These are phyloP conservation scores for Paratinospora sagittata DNA, from an alignment of 164 flowering plant species.

Conservation along the genomic window DNA sequence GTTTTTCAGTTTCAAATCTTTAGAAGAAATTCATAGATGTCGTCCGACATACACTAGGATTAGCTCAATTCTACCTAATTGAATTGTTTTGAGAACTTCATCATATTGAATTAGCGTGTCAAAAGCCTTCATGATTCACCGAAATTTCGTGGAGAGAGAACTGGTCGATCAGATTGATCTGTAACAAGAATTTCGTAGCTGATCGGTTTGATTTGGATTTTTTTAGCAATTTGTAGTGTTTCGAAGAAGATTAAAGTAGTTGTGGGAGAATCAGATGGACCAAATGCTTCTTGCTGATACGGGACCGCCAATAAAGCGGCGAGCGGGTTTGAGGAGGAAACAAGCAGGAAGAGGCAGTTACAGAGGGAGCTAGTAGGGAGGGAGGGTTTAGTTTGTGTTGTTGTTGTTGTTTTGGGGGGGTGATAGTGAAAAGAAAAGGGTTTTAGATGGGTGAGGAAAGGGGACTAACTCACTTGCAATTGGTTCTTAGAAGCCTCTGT, in stretches of 20 bases:
- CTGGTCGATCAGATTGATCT: neutral
- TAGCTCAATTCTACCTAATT: too few relatives aligned
- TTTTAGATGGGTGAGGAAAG: constrained; percentile 20
- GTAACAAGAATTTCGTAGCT: neutral
- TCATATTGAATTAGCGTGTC: too few relatives aligned
- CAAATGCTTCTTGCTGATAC: constrained; percentile 48
- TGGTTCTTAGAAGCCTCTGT: constrained; percentile 56
- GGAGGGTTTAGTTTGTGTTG: constrained; percentile 8
- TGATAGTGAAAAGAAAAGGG: constrained; percentile 2
- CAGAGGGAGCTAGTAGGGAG: constrained; percentile 62
- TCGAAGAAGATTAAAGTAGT: constrained; percentile 11
- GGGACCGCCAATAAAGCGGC: constrained; percentile 73
- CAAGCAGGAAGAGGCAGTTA: constrained; percentile 94
- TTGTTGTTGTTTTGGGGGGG: neutral
- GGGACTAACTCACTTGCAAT: constrained; percentile 43
- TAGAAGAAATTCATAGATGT: constrained; percentile 25
- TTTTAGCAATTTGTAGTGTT: constrained; percentile 1
- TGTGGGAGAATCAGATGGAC: constrained; percentile 34
- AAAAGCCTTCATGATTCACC: neutral
- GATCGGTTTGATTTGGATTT: neutral
- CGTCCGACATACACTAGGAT: constrained; percentile 45
- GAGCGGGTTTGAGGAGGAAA: constrained; percentile 81
- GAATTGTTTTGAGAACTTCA: too few relatives aligned
- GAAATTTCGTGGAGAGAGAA: constrained; percentile 17
- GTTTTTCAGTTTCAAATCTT: neutral